Evolutionary conservation across 2,329 filamentous ascomycete species (phyloP).

Genomic region (Calonectria fujianensis): DNA sequence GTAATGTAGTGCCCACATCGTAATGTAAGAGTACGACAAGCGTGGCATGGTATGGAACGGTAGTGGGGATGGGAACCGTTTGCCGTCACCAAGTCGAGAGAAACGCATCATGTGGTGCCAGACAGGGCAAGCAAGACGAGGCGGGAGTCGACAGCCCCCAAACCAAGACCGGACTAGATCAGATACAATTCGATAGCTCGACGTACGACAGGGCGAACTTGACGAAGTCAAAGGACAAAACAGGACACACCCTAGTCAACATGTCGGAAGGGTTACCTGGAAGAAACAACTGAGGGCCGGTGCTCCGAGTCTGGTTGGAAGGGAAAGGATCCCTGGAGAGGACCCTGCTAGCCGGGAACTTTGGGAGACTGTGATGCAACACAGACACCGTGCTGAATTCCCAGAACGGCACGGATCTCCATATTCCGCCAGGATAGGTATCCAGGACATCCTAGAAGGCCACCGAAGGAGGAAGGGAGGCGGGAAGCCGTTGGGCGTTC

Average conservation of each 20-base stretch:
- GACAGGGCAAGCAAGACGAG: conserved; percentile 25
- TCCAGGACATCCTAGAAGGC: conserved; percentile 18
- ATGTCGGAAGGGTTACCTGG: conserved; percentile 28
- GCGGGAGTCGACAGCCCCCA: conserved; percentile 25
- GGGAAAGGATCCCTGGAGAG: conserved; percentile 29
- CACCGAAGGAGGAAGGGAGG: conserved; percentile 14
- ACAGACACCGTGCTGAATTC: conserved; percentile 42
- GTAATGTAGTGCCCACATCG: conserved; percentile 33
- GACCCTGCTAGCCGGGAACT: conserved; percentile 49
- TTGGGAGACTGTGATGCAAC: conserved; percentile 54
- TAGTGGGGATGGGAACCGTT: conserved; percentile 18
- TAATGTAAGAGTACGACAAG: conserved; percentile 26
- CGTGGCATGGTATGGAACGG: conserved; percentile 19
- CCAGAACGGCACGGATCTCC: conserved; percentile 32
- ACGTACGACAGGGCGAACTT: conserved; percentile 36
- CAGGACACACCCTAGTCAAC: conserved; percentile 30
- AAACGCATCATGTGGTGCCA: conserved; percentile 43
- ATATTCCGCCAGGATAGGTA: conserved; percentile 29
- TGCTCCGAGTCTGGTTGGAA: conserved; percentile 35
- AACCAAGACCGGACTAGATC: conserved; percentile 37
- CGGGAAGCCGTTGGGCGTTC: conserved; percentile 27
- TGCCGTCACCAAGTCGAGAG: conserved; percentile 24
- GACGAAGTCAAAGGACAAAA: conserved; percentile 29
- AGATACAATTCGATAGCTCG: conserved; percentile 30
- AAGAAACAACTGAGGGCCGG: conserved; percentile 30